Evolutionary conservation across 208 protist genomes (phyloP).

Genomic region (Vickermania spadyakhi): DNA sequence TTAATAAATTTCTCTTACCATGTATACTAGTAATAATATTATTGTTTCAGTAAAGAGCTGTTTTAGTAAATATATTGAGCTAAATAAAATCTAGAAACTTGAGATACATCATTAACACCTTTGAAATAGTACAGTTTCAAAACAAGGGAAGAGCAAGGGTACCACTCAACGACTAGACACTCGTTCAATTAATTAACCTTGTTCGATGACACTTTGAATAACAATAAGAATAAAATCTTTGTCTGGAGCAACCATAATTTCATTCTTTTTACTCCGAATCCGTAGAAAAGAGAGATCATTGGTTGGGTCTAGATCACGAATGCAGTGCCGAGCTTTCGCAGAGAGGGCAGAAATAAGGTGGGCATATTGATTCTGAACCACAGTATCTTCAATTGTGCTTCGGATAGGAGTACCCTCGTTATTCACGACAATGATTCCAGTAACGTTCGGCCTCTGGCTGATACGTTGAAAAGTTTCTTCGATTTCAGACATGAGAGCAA

Average conservation of each 20-base stretch:
- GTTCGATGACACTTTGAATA: conserved; percentile 77
- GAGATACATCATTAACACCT: no score
- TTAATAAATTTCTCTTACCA: no score
- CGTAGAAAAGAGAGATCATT: conserved; percentile 95
- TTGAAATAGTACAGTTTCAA: no score
- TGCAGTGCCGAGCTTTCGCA: conserved; percentile 88
- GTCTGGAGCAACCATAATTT: conserved; percentile 94
- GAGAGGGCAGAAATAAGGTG: conserved; percentile 90
- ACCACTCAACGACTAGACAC: no score
- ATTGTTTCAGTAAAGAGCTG: no score
- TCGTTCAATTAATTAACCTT: not conserved
- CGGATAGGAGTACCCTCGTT: conserved; percentile 87
- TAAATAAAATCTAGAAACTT: no score
- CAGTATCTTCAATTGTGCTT: conserved; percentile 87
- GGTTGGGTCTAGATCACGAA: conserved; percentile 93
- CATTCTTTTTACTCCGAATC: conserved; percentile 94
- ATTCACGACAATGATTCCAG: conserved; percentile 93
- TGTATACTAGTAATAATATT: no score
- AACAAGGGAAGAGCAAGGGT: no score
- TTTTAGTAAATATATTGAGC: no score
- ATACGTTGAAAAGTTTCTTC: conserved; percentile 95
- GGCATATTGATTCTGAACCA: conserved; percentile 89
- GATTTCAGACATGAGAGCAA: conserved; percentile 76
- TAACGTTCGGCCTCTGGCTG: conserved; percentile 91
- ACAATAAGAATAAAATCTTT: conserved; percentile 91